A percentile compares a stretch with the other conserved stretches of the same genome.
phyloP scores from a whole-genome alignment of 2,329 filamentous ascomycete genomes.

The Furcasterigmium sp. region DNA sequence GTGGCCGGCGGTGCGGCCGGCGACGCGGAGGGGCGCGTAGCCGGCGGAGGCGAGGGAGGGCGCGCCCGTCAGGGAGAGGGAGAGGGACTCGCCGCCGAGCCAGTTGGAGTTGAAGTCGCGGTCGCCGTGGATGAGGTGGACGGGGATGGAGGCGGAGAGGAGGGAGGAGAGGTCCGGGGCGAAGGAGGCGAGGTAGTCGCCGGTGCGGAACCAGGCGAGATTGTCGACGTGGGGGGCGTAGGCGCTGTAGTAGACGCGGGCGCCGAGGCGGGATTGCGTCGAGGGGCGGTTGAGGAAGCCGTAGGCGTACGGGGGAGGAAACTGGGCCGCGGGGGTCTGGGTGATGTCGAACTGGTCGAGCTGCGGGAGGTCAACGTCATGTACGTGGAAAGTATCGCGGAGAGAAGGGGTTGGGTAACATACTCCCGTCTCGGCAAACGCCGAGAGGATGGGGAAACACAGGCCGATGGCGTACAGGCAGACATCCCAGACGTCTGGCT shows the following conservation, averaged over 20 bases:
- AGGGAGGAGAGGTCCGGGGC: constrained; percentile 30
- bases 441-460: constrained; percentile 6
- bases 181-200: constrained; percentile 11
- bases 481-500: not conserved
- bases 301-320: constrained; percentile 31
- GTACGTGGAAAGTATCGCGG: constrained; percentile 10
- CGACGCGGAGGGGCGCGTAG: constrained; percentile 37
- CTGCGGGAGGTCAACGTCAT: not conserved
- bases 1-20: not conserved
- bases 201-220: constrained; percentile 26
- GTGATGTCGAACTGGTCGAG: constrained; percentile 48
- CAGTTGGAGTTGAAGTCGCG: constrained; percentile 46
- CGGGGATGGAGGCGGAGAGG: constrained; percentile 46
- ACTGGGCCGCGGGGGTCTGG: constrained; percentile 5
- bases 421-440: constrained; percentile 8
- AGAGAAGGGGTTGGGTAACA: not conserved
- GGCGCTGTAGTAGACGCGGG: constrained; percentile 47
- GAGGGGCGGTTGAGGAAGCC: constrained; percentile 48
- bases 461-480: constrained; percentile 4
- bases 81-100: constrained; percentile 59
- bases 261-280: constrained; percentile 48
- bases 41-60: constrained; percentile 52
- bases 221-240: not conserved
- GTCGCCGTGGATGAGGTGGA: constrained; percentile 49
- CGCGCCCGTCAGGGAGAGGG: constrained; percentile 46